Evolutionary conservation across 306 rosid genomes (phyloP), one percentile per base, ranked within the genome.

Genomic region (Purshia tridentata): DNA sequence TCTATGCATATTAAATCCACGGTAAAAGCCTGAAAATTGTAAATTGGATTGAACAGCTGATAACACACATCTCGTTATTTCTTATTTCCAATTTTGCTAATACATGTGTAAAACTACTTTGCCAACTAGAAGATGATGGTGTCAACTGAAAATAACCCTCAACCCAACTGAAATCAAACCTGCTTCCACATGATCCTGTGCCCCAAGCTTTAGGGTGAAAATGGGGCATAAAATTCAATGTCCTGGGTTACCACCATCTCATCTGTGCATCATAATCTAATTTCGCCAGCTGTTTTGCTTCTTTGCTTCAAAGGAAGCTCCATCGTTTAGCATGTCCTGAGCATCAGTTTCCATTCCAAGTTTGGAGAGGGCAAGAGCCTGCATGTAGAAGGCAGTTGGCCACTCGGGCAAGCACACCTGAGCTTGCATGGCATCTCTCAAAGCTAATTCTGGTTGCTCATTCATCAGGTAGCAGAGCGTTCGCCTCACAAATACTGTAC

Each of bases 301-400:
- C 90, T 90, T 92, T 0, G 82, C 86, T 81, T 92, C 98, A 35
- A 92, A 90, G 76, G 90, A 67, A 10, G 93, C 91, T 6, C 97
- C 98, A 12, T 92, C 96, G 18, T 87, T 86, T 51, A 92, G 91
- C 98, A 92, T 92, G 85, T 92, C 98, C 70, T 88, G 93, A 16
- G 97, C 96, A 70, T 92, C 98, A 11, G 95, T 87, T 72, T 90
- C 97, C 97, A 90, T 92, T 84, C 97, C 98, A 40, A 92, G 89
- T 83, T 88, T 92, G 2, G 95, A 90, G 67, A 92, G 91, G 4
- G 98, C 92, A 56, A 90, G 91, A 57, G 98, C 98, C 67, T 90
- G 98, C 82, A 88, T 72, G 81, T 90, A 90, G 86, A 92, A 92
- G 50, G 97, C 90, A 16, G 98, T 88, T 60, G 98, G 93, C 98